Evolutionary conservation across 1,139 yeast species (phyloP).

Genomic region (Nakaseomyces sp.): DNA sequence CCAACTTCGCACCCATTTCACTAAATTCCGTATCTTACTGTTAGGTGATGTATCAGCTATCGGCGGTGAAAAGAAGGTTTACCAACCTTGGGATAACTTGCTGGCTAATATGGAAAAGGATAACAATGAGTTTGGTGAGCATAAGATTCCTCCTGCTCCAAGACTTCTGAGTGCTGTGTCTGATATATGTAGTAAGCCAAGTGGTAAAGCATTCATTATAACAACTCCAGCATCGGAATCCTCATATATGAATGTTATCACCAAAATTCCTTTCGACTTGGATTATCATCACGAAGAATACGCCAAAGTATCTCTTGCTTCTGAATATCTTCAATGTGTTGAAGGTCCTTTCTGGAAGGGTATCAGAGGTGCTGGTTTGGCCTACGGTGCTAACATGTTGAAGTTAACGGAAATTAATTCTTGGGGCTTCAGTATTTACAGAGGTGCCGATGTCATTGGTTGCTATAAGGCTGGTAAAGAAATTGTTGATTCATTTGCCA

Average conservation of each 20-base stretch:
- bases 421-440: constrained; percentile 56
- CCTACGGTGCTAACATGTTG: constrained; percentile 72
- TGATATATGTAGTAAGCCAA: constrained; percentile 45
- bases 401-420: constrained; percentile 60
- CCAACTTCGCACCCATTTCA: constrained; percentile 45
- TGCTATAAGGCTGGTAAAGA: constrained; percentile 61
- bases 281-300: constrained; percentile 60
- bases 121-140: constrained; percentile 9
- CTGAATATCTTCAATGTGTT: constrained; percentile 71
- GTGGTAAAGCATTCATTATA: constrained; percentile 51
- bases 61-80: constrained; percentile 15
- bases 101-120: constrained; percentile 19
- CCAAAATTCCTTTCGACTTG: constrained; percentile 47
- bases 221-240: constrained; percentile 85
- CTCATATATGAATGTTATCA: constrained; percentile 55
- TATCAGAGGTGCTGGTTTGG: constrained; percentile 89
- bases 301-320: constrained; percentile 62
- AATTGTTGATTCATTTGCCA: constrained; percentile 54
- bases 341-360: constrained; percentile 99
- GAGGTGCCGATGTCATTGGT: constrained; percentile 76
- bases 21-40: constrained; percentile 60
- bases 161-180: constrained; percentile 49
- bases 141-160: constrained; percentile 37
- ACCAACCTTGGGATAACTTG: constrained; percentile 47
- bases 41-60: constrained; percentile 52